Evolutionary conservation across 148 eudicot genomes (phyloP), one percentile per base, ranked within the genome.

Genomic region (Rhododendron henanense): DNA sequence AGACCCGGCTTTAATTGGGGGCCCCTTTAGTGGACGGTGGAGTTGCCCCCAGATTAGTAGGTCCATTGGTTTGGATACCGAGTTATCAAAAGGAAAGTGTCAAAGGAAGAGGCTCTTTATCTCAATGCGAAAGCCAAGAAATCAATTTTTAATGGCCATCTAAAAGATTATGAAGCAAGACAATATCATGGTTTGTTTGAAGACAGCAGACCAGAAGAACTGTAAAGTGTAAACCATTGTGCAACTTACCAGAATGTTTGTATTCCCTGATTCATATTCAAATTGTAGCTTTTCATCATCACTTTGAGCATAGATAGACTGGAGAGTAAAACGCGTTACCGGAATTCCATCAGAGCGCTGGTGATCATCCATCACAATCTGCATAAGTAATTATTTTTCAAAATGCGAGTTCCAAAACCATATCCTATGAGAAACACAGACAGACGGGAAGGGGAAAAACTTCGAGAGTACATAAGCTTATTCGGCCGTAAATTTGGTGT

Each of bases 321-420:
- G 96, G 83, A 97, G 98, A 53, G 92, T 95, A 88, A 97, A 97
- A 84, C 94, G 95, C 33, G 98, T 97, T n/a, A 94, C 94, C 44
- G 99, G 98, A 87, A 97, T 97, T 84, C 99, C 99, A 92, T 97
- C 98, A 51, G 98, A 88, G 69, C 98, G 98, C 77, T 93, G 96
- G 88, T 93, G 96, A 86, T 97, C 99, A 94, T 97, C 99, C 99
- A 97, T 97, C 41, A 97, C 98, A 92, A 97, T 97, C 99, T 97
- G 95, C 90, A 81, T 86, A 85, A 86, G 78, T 41, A 31, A 8
- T 25, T 44, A 47, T 57, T 67, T 15, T 15, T 83, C 31, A 82
- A 71, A 44, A 83, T 6, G 10, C 1, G n/a, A 69, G 50, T 44
- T 67, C 57, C 57, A 83, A 44, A 63, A 35, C 73, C 5, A 14